phyloP scores from a whole-genome alignment of 768 basidiomycete genomes.

The Leccinum ochraceum region DNA sequence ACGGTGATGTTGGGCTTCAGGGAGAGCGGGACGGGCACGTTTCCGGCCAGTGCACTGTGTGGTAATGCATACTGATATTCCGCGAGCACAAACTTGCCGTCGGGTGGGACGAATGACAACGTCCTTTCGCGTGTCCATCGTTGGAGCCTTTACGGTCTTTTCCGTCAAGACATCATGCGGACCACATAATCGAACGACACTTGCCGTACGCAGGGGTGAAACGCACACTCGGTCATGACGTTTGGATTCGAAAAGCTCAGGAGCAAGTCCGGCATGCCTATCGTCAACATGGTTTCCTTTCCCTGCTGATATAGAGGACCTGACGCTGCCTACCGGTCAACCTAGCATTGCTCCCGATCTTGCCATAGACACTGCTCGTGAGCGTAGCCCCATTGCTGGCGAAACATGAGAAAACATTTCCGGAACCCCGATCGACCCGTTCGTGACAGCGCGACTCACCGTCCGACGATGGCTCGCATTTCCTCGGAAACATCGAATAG shows the following conservation, averaged over 20 bases:
- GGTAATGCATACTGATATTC: slow-evolving; percentile 73
- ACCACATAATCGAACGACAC: slow-evolving; percentile 19
- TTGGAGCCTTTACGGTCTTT: slow-evolving; percentile 53
- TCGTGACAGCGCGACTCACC: slow-evolving; percentile 19
- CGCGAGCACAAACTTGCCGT: slow-evolving; percentile 81
- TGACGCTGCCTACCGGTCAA: slow-evolving; percentile 62
- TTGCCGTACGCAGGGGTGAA: slow-evolving; percentile 92
- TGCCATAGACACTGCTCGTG: slow-evolving; percentile 70
- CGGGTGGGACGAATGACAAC: slow-evolving; percentile 92
- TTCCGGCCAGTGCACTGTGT: slow-evolving; percentile 38
- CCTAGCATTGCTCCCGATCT: slow-evolving; percentile 73
- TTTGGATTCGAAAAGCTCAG: slow-evolving; percentile 76
- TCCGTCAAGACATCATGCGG: slow-evolving; percentile 8
- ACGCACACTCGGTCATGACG: slow-evolving; percentile 74
- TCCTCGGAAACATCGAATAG: slow-evolving; percentile 91
- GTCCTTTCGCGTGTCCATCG: slow-evolving; percentile 76
- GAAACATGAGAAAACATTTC: background rate
- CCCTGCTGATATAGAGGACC: background rate
- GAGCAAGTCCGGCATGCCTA: slow-evolving; percentile 88
- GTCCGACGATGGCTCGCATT: slow-evolving; percentile 50
- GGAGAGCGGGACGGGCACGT: slow-evolving; percentile 51
- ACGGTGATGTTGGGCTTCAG: slow-evolving; percentile 45
- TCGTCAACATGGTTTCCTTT: slow-evolving; percentile 3
- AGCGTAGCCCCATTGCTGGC: slow-evolving; percentile 67
- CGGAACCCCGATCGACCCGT: background rate